A percentile compares a stretch with the other conserved stretches of the same genome.
Evolutionary conservation across 1,284 basidiomycete species (phyloP).

Genomic region (Fomitopsis schrenkii): DNA sequence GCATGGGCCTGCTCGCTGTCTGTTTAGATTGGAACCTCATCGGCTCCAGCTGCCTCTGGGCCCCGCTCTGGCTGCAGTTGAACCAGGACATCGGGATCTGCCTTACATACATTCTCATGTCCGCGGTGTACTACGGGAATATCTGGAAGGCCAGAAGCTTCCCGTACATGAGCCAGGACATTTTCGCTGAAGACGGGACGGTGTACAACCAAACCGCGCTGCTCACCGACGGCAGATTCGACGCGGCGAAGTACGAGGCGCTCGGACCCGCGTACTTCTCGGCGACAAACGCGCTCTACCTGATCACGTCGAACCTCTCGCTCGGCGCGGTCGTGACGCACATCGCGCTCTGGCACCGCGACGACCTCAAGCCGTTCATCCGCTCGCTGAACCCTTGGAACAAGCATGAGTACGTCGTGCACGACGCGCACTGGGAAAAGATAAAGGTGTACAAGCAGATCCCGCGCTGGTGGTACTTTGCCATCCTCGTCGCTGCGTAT

Average conservation of each 20-base stretch:
- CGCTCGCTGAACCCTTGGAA: slow-evolving; percentile 28
- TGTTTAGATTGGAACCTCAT: slow-evolving; percentile 52
- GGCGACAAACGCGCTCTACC: slow-evolving; percentile 27
- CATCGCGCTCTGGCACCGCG: slow-evolving; percentile 29
- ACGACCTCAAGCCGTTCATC: slow-evolving; percentile 34
- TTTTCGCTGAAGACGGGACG: slow-evolving; percentile 21
- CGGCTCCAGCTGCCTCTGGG: slow-evolving; percentile 25
- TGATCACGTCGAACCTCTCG: slow-evolving; percentile 28
- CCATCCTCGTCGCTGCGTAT: slow-evolving; percentile 40
- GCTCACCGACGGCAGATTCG: slow-evolving; percentile 27
- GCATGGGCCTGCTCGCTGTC: slow-evolving; percentile 44
- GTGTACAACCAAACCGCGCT: slow-evolving; percentile 31
- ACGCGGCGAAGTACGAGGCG: slow-evolving; percentile 23
- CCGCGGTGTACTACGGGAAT: slow-evolving; percentile 29
- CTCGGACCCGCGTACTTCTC: slow-evolving; percentile 31
- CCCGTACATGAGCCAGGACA: slow-evolving; percentile 31
- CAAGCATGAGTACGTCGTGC: slow-evolving; percentile 17
- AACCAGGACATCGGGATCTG: slow-evolving; percentile 30
- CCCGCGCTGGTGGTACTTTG: slow-evolving; percentile 59
- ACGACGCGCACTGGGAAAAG: slow-evolving; percentile 42
- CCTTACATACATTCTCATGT: slow-evolving; percentile 29
- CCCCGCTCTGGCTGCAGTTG: slow-evolving; percentile 29
- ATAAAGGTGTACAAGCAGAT: slow-evolving; percentile 59
- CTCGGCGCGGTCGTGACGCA: slow-evolving; percentile 28
- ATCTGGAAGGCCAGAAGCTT: slow-evolving; percentile 29